Base-by-base conservation (phyloP, 2,329 filamentous ascomycete genomes). In the Nemania sp. region DNA sequence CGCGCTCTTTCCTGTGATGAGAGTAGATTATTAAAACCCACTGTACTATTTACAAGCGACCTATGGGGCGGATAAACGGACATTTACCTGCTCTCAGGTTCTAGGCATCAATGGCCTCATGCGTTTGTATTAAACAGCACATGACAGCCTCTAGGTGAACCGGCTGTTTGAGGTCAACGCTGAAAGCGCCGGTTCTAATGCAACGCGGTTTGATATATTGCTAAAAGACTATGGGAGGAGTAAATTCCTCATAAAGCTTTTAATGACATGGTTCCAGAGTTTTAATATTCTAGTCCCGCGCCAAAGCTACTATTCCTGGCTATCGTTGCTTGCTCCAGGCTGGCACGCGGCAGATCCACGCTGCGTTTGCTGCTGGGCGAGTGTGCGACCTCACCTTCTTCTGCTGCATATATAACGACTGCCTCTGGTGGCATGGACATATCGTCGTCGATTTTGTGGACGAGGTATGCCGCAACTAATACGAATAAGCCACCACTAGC, bases 401-500 rank as follows among this genome's bases (percentile, higher is more conserved):
- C 84, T 1, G 79, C 80, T 18, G 80, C 80, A 7, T 77, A 76
- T 49, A 83, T 72, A n/a, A 60, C 56, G 20, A 56, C 66, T 13
- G 75, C 77, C 61, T 83, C 82, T 1, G 75, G 77, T 2, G 81
- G 77, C 8, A 77, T 68, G 2, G 78, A 77, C 18, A 80, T 75
- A 52, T 90, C 88, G 74, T 94, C 92, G 45, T 86, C 83, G 41
- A 96, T 89, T 66, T 86, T 84, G 58, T 86, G 83, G 11, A 93
- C 90, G 76, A 95, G 87, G 73, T 87, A 93, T 5, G 92, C 93
- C 5, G 95, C 92, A 2, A 91, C 82, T 55, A 98, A 79, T 1
- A 94, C 93, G 70, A 92, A 92, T 51, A 92, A 80, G 1, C 94
- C 95, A 1, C 94, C 94, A 63, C 97, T 90, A 22, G 94, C 89